Evolutionary conservation across 2,329 filamentous ascomycete genomes (phyloP).

Genomic region (Neurospora sp.): DNA sequence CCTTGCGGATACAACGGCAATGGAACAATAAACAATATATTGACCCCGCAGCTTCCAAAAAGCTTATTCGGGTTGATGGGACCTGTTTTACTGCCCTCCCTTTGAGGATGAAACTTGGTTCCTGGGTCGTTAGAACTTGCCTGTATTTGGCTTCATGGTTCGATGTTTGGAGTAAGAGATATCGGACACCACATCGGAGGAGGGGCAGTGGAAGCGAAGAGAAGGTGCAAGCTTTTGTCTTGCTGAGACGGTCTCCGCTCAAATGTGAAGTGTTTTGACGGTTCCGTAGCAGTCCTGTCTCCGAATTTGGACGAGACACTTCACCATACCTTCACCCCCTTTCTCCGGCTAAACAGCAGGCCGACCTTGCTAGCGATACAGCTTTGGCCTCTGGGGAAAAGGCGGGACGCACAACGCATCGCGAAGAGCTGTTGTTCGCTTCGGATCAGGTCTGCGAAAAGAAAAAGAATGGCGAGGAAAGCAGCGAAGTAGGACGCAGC

Average conservation of each 20-base stretch:
- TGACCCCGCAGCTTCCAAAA: background rate
- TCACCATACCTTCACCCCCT: background rate
- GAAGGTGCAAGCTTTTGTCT: background rate
- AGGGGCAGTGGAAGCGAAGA: background rate
- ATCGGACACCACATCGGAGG: background rate
- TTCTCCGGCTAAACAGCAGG: background rate
- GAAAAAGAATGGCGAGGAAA: background rate
- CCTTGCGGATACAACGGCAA: background rate
- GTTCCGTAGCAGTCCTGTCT: background rate
- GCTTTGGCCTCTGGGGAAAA: background rate
- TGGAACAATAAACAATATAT: background rate
- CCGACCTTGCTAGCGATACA: background rate
- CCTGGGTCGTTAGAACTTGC: background rate
- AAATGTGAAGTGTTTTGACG: background rate
- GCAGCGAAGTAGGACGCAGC: background rate
- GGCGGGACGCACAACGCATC: background rate
- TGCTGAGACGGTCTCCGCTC: background rate
- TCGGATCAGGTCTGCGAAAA: background rate
- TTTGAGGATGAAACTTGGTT: background rate
- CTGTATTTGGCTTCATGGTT: background rate
- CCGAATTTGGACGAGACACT: background rate
- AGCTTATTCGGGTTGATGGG: background rate
- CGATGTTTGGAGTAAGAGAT: background rate
- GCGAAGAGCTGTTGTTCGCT: background rate
- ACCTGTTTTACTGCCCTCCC: background rate